These are phyloP conservation scores for Rhexocercosporidium sp. DNA, from an alignment of 2,329 filamentous ascomycete species.

Conservation along the genomic window DNA sequence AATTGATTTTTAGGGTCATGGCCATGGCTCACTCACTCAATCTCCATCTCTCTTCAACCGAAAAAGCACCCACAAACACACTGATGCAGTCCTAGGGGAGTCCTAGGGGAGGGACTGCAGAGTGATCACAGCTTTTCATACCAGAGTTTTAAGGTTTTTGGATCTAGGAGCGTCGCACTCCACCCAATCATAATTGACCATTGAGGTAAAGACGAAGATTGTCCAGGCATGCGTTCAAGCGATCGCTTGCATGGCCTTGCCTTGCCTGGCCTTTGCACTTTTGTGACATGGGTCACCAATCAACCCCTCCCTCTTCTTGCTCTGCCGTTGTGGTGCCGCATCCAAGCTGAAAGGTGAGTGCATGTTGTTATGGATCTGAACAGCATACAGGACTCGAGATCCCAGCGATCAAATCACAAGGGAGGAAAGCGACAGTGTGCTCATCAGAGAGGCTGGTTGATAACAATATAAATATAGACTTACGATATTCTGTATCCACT, in stretches of 20 bases:
- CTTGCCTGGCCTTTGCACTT: conserved; percentile 9
- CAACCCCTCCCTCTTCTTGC: neutral
- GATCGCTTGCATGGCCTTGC: neutral
- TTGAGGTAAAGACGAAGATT: neutral
- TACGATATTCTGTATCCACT: neutral
- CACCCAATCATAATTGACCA: neutral
- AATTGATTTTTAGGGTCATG: neutral
- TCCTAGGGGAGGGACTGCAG: too few relatives aligned
- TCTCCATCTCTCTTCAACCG: neutral
- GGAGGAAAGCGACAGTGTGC: neutral
- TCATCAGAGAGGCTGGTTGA: neutral
- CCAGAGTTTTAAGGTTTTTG: neutral
- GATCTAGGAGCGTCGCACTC: neutral
- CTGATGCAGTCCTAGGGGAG: neutral
- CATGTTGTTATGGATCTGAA: neutral
- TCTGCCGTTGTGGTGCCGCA: conserved; percentile 2
- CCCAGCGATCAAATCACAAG: neutral
- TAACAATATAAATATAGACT: neutral
- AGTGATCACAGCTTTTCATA: conserved; percentile 4
- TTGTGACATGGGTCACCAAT: conserved; percentile 9
- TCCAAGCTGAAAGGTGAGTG: neutral
- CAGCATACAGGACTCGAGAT: neutral
- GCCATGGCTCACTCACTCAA: too few relatives aligned
- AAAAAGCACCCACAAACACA: neutral
- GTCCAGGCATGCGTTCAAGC: neutral